These are phyloP conservation scores for Suhomyces taliae DNA, from an alignment of 1,139 yeast species.

Conservation along the genomic window DNA sequence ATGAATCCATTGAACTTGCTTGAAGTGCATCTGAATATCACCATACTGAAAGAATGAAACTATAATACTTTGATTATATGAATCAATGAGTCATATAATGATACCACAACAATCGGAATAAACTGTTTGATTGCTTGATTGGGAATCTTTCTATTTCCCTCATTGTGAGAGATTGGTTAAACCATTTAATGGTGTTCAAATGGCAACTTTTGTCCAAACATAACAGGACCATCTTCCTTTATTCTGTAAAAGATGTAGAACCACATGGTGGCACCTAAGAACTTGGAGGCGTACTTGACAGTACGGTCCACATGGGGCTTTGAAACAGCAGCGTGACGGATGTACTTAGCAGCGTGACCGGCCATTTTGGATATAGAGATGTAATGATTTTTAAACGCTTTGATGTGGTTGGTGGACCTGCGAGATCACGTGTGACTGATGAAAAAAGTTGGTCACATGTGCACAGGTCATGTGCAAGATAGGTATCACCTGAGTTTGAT, in stretches of 20 bases:
- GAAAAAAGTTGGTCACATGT: conserved; percentile 1
- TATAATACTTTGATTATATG: too few relatives aligned
- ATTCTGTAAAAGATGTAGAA: conserved; percentile 80
- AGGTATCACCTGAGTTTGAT: too few relatives aligned
- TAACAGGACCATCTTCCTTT: conserved; percentile 66
- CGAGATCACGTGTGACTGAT: background rate
- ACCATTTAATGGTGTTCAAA: conserved; percentile 36
- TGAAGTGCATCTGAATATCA: background rate
- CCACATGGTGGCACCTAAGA: conserved; percentile 84
- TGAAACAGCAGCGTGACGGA: conserved; percentile 56
- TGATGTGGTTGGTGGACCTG: conserved; percentile 14
- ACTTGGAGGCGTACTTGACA: conserved; percentile 59
- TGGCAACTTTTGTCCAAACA: conserved; percentile 50
- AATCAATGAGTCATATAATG: too few relatives aligned
- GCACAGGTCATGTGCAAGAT: conserved; percentile 1
- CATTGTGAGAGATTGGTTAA: background rate
- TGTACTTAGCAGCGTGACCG: conserved; percentile 47
- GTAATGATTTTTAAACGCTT: conserved; percentile 5
- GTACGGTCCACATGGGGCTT: conserved; percentile 55
- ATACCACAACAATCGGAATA: too few relatives aligned
- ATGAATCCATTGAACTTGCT: background rate
- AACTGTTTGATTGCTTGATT: too few relatives aligned
- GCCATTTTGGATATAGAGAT: conserved; percentile 27
- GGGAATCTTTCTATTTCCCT: background rate
- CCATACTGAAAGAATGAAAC: too few relatives aligned